Evolutionary conservation across 495 filamentous ascomycete genomes (phyloP), one percentile per base, ranked within the genome.

Genomic region (Talaromyces nanjingensis): DNA sequence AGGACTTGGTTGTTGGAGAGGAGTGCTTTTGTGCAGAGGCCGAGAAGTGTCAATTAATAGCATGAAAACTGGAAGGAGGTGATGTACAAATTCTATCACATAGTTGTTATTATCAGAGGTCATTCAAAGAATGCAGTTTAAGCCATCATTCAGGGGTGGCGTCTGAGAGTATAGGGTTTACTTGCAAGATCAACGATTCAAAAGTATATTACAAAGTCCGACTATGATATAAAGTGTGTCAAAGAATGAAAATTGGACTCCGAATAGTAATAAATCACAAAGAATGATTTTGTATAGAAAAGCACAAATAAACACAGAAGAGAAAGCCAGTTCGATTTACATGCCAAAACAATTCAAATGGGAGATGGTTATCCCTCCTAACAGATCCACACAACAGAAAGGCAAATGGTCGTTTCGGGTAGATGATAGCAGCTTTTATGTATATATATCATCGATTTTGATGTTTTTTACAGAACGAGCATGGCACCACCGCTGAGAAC

Each of bases 401-500:
- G 45, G 45, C 45, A 49, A 49, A 49, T 49, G 45, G 45, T 49
- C 45, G 45, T 49, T 49, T 49, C 45, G 37, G 53, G 11, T 29
- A 14, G 53, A 56, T 56, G 53, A 56, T 45, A 45, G 37, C 14
- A 42, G 37, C 37, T 42, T 42, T 42, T 49, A 49, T 49, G 45
- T 49, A 49, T 20, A 49, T 49, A n/a, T 49, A 49, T 49, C n/a
- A 18, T 18, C 45, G n/a, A 49, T 18, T 49, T 16, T 45, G 14
- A n/a, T 45, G 14, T 54, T 54, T 54, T 59, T 59, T 88, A 96
- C 74, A 96, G 74, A 67, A 92, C 69, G 62, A 93, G 78, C 90
- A 96, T 92, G 60, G 83, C 86, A 62, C 80, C 83, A 69, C 90
- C 91, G 42, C 87, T 83, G 31, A 85, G 73, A 69, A 86, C 75